phyloP scores from a whole-genome alignment of 2,329 filamentous ascomycete species.

The Aspergillus arachidicola region DNA sequence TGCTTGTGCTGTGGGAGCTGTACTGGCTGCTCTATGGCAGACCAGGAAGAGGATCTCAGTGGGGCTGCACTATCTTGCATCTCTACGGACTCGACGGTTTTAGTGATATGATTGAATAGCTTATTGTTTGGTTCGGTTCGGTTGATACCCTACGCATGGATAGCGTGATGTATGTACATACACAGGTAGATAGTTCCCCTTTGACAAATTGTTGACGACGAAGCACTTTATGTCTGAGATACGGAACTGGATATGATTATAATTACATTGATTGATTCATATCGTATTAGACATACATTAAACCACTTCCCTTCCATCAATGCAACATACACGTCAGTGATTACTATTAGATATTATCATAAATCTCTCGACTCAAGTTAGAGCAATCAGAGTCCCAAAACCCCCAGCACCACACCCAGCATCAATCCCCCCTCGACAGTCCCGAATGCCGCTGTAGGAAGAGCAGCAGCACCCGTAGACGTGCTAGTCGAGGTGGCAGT shows the following conservation, averaged over 20 bases:
- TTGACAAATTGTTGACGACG: not conserved
- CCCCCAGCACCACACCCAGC: constrained; percentile 24
- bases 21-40: constrained; percentile 12
- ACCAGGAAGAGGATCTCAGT: not conserved
- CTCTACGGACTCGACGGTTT: not conserved
- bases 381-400: not conserved
- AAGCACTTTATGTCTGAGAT: not conserved
- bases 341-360: not conserved
- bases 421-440: constrained; percentile 27
- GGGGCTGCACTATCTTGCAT: not conserved
- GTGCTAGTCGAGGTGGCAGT: constrained; percentile 20
- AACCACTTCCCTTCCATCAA: not conserved
- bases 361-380: not conserved
- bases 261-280: not conserved
- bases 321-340: too few species aligned
- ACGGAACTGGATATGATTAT: not conserved
- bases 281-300: not conserved
- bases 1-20: constrained; percentile 9
- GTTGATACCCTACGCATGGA: not conserved
- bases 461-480: constrained; percentile 21
- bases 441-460: not conserved
- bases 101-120: not conserved
- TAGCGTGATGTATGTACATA: not conserved
- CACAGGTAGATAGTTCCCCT: not conserved
- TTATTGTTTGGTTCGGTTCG: not conserved